Conservation (phyloP, 306 rosid genomes). For the Lupinus albus region DNA sequence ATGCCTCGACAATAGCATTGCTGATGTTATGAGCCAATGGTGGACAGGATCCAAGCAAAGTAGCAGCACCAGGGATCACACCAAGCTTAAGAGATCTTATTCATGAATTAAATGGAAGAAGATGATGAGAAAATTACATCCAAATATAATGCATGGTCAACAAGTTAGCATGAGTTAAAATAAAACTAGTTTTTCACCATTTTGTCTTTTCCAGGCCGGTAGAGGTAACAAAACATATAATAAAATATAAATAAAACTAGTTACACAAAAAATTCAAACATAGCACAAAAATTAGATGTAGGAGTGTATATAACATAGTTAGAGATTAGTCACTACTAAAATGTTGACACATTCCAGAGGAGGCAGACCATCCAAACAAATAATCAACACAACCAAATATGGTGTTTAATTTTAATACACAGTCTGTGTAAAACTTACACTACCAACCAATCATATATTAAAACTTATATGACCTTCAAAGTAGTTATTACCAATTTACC, state of each 20-base stretch:
- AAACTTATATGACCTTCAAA: too few species aligned
- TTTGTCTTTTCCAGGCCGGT: neutral
- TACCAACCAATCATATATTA: too few species aligned
- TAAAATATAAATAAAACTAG: neutral
- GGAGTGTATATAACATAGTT: conserved; percentile 1
- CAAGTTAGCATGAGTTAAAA: conserved; percentile 3
- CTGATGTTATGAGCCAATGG: conserved; percentile 64
- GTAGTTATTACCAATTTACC: too few species aligned
- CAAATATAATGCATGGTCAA: conserved; percentile 20
- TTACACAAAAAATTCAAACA: neutral
- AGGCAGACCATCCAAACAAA: conserved; percentile 16
- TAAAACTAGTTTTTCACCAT: neutral
- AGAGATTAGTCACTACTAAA: neutral
- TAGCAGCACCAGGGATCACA: conserved; percentile 64
- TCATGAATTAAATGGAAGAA: conserved; percentile 25
- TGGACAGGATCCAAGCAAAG: conserved; percentile 64
- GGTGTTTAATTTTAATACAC: too few species aligned
- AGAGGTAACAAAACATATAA: neutral
- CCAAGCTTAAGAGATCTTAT: conserved; percentile 90
- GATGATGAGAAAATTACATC: conserved; percentile 6
- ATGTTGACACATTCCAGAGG: neutral
- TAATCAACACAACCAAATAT: conserved; percentile 15
- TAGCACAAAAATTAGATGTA: neutral
- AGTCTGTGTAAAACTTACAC: too few species aligned
- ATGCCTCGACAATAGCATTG: conserved; percentile 64